These are phyloP conservation scores for Didymella exigua DNA, from an alignment of 2,329 filamentous ascomycete genomes.

Conservation along the genomic window DNA sequence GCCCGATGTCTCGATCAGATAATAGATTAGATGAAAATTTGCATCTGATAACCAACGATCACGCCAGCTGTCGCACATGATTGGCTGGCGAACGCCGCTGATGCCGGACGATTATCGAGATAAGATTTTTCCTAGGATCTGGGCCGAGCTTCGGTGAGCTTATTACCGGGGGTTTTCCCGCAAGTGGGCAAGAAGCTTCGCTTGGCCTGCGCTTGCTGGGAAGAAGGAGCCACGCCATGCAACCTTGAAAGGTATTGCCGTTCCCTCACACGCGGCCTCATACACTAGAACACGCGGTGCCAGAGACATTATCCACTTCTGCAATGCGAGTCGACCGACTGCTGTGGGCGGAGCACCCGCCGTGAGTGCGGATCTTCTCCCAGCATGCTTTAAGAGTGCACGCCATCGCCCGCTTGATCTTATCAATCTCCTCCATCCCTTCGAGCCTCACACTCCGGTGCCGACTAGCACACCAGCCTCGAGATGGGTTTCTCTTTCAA, in stretches of 20 bases:
- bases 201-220: constrained; percentile 20
- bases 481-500: constrained; percentile 43
- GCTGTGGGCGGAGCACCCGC: constrained; percentile 14
- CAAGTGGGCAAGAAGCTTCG: constrained; percentile 16
- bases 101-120: constrained; percentile 33
- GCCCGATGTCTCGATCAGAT: constrained; percentile 31
- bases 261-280: constrained; percentile 20
- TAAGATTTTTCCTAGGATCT: constrained; percentile 27
- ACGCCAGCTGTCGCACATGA: constrained; percentile 6
- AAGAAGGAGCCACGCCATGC: constrained; percentile 1
- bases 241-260: constrained; percentile 15
- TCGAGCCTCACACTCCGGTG: constrained; percentile 6
- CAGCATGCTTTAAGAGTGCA: constrained; percentile 29
- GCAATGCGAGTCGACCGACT: constrained; percentile 20
- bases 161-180: constrained; percentile 24
- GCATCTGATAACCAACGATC: constrained; percentile 32
- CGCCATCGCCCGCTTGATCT: constrained; percentile 25
- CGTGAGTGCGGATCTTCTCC: constrained; percentile 16
- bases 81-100: constrained; percentile 22
- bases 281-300: constrained; percentile 18
- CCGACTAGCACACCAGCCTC: constrained; percentile 4
- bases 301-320: constrained; percentile 15
- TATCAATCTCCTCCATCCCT: constrained; percentile 32
- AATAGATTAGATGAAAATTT: constrained; percentile 38
- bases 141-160: constrained; percentile 31